Evolutionary conservation across 805 yeast species (phyloP).

Genomic region (Spathaspora sp.): DNA sequence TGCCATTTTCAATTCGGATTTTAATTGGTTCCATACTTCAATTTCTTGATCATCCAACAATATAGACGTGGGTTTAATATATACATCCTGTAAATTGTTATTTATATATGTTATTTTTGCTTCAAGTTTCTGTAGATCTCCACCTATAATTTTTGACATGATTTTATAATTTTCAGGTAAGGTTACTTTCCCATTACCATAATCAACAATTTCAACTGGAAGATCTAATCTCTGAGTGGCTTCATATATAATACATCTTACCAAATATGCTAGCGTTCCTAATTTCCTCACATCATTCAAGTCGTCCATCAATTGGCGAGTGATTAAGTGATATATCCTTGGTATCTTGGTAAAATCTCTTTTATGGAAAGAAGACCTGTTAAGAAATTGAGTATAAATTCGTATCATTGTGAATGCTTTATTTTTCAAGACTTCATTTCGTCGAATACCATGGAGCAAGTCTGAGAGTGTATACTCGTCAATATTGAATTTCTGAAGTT

Average conservation of each 20-base stretch:
- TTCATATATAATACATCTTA: slow-evolving; percentile 14
- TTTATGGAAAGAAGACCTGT: neutral
- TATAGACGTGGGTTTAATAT: slow-evolving; percentile 3
- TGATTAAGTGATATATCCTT: neutral
- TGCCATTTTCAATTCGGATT: neutral
- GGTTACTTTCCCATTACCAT: slow-evolving; percentile 3
- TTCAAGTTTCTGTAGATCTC: slow-evolving; percentile 9
- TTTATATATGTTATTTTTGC: slow-evolving; percentile 12
- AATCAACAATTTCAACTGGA: slow-evolving; percentile 9
- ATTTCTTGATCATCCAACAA: slow-evolving; percentile 6
- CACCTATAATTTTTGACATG: slow-evolving; percentile 11
- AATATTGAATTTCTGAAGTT: slow-evolving; percentile 1
- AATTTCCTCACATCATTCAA: neutral
- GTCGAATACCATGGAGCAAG: neutral
- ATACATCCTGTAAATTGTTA: neutral
- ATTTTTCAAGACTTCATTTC: neutral
- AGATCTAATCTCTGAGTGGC: slow-evolving; percentile 10
- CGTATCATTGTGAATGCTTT: slow-evolving; percentile 6
- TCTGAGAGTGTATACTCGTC: slow-evolving; percentile 6
- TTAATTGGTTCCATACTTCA: slow-evolving; percentile 1
- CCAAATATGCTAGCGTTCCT: slow-evolving; percentile 4
- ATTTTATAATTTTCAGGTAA: slow-evolving; percentile 15
- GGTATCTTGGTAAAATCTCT: neutral
- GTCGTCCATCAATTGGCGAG: neutral
- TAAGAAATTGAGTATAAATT: neutral